Evolutionary conservation across 2,329 filamentous ascomycete genomes (phyloP), one percentile per base, ranked within the genome.

Genomic region (Myriosclerotinia curreyana): DNA sequence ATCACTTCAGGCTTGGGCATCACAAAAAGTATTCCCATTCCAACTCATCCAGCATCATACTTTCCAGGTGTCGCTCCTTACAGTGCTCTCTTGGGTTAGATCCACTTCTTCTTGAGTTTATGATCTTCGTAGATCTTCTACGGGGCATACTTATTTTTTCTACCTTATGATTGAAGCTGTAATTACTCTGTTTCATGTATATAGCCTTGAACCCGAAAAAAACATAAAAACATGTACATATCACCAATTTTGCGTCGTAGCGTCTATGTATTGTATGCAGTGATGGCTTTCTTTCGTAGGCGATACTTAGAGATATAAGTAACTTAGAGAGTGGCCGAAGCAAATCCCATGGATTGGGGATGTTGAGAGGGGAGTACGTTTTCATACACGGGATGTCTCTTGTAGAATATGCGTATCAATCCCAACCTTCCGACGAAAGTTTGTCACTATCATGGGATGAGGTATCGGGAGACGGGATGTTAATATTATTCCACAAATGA

Each of bases 11-110:
- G 66, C 7, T 60, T 71, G n/a, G 69, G 68, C 20, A 46, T 70
- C 20, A 64, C 64, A 12, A 38, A 38, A 14, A 69, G 66, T 36
- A 71, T 71, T 11, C 48, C 67, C 34, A 67, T 71, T 50, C 69
- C 69, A 31, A 70, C 67, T 34, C 67, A 67, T 38, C 67, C 67
- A 6, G 64, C 58, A 46, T 64, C 60, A 25, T 69, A 67, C 53
- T 69, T 25, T 49, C 67, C 66, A 17, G 60, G 66, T 12, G 50
- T 64, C 20, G 63, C 66, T n/a, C 66, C 67, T 31, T 63, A 66
- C 25, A 68, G 67, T 28, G 46, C 65, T 8, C 64, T 70, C 14
- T 60, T 69, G 31, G 59, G 59, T 6, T 66, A 65, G 17, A 44
- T n/a, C n/a, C 11, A 7, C 11, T 36, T 36, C 14, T 22, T 31